Conservation (phyloP, 2,329 filamentous ascomycete species). For the Cladosporium austrohemisphaericum region DNA sequence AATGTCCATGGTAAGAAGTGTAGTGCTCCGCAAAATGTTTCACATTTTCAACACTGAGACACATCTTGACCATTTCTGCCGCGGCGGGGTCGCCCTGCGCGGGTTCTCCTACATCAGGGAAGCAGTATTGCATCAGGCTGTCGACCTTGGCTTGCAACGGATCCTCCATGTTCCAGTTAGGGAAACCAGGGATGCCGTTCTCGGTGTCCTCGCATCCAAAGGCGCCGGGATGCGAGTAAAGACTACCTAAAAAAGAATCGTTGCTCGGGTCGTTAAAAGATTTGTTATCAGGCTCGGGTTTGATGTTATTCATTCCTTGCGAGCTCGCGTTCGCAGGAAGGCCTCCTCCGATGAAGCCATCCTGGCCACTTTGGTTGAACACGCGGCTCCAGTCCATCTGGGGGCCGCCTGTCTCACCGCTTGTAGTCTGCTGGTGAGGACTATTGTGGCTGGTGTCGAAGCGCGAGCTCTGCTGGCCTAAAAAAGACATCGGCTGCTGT, state of each 20-base stretch:
- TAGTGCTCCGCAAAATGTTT: conserved; percentile 69
- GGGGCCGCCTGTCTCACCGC: conserved; percentile 29
- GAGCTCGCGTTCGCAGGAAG: conserved; percentile 44
- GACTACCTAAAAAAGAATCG: conserved; percentile 48
- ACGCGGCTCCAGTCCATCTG: conserved; percentile 44
- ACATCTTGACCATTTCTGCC: conserved; percentile 41
- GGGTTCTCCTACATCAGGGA: conserved; percentile 54
- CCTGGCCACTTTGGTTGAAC: conserved; percentile 44
- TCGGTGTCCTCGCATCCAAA: conserved; percentile 38
- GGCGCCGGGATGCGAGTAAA: conserved; percentile 44
- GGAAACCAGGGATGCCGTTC: conserved; percentile 32
- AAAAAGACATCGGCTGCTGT: conserved; percentile 34
- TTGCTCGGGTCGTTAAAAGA: conserved; percentile 43
- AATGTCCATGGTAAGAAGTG: conserved; percentile 69
- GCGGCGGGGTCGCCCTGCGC: conserved; percentile 50
- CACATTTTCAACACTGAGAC: conserved; percentile 64
- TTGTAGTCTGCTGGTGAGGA: conserved; percentile 28
- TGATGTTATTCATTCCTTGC: conserved; percentile 34
- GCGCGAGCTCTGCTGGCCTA: conserved; percentile 37
- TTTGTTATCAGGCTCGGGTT: conserved; percentile 43
- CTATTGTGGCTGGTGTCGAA: conserved; percentile 36
- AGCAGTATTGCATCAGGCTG: conserved; percentile 49
- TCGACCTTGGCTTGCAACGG: conserved; percentile 45
- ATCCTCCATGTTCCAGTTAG: conserved; percentile 44
- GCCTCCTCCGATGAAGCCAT: conserved; percentile 44